These are phyloP conservation scores for Heliamphora pulchella DNA, from an alignment of 179 eudicot genomes.

Conservation along the genomic window DNA sequence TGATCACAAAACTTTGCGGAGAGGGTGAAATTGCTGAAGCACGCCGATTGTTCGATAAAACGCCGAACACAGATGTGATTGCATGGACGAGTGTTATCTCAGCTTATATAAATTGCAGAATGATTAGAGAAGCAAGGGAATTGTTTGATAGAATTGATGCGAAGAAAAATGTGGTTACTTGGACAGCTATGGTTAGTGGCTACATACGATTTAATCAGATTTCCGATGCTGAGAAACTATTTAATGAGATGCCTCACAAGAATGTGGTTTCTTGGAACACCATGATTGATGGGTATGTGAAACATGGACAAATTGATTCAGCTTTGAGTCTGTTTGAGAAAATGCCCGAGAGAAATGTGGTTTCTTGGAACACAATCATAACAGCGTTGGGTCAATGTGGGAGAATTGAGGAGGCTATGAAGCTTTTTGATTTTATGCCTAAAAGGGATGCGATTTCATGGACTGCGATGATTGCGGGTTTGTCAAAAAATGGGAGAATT, in stretches of 20 bases:
- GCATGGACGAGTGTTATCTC: slow-evolving; percentile 31
- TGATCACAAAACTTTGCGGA: slow-evolving; percentile 22
- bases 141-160: slow-evolving; percentile 33
- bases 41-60: slow-evolving; percentile 29
- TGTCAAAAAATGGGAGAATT: slow-evolving; percentile 24
- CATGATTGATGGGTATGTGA: slow-evolving; percentile 28
- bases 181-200: slow-evolving; percentile 39
- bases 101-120: slow-evolving; percentile 25
- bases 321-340: slow-evolving; percentile 29
- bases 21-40: slow-evolving; percentile 30
- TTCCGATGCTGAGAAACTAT: slow-evolving; percentile 32
- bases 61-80: slow-evolving; percentile 28
- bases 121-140: slow-evolving; percentile 26
- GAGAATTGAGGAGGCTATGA: slow-evolving; percentile 24
- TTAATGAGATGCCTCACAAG: slow-evolving; percentile 36
- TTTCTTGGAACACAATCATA: slow-evolving; percentile 36
- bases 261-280: slow-evolving; percentile 23
- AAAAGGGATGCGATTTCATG: slow-evolving; percentile 38
- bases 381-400: slow-evolving; percentile 24
- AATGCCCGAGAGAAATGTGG: slow-evolving; percentile 28
- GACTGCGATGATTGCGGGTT: slow-evolving; percentile 39
- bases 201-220: slow-evolving; percentile 21
- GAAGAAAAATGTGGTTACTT: slow-evolving; percentile 35
- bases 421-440: slow-evolving; percentile 34
- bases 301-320: slow-evolving; percentile 21